These are phyloP conservation scores for Pholiota adiposa DNA, from an alignment of 1,284 basidiomycete genomes.

Conservation along the genomic window DNA sequence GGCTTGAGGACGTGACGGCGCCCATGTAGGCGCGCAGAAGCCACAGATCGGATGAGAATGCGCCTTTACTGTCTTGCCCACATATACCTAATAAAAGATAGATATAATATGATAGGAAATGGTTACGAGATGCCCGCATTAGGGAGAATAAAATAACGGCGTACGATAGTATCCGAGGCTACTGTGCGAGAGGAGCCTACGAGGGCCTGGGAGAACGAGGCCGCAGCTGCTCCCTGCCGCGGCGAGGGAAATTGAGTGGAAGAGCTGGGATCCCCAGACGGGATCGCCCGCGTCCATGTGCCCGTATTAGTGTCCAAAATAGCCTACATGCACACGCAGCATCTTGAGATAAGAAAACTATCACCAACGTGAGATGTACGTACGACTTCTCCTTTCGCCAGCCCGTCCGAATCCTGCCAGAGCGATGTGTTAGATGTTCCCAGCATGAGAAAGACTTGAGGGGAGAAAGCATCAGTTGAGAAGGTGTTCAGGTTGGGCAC, in stretches of 20 bases:
- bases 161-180: constrained; percentile 71
- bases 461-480: constrained; percentile 57
- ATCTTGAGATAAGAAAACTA: constrained; percentile 7
- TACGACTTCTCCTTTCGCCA: constrained; percentile 72
- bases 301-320: constrained; percentile 65
- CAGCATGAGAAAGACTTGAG: constrained; percentile 70
- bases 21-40: constrained; percentile 72
- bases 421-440: constrained; percentile 63
- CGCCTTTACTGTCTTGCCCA: constrained; percentile 67
- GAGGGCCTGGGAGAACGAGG: constrained; percentile 56
- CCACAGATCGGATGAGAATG: constrained; percentile 76
- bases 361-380: constrained; percentile 29
- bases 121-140: constrained; percentile 9
- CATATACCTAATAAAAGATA: constrained; percentile 62
- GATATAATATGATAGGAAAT: no score
- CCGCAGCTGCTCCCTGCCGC: constrained; percentile 70
- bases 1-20: constrained; percentile 53
- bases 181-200: constrained; percentile 54
- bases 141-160: constrained; percentile 16
- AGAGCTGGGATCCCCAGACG: constrained; percentile 71
- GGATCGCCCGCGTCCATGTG: constrained; percentile 74
- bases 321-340: constrained; percentile 42
- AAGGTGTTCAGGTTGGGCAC: constrained; percentile 62
- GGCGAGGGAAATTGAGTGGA: constrained; percentile 60
- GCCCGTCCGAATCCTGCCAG: constrained; percentile 68